A percentile compares a stretch with the other conserved stretches of the same genome.
Evolutionary conservation across 257 asterid species (phyloP).

Genomic region (Catharanthus roseus): DNA sequence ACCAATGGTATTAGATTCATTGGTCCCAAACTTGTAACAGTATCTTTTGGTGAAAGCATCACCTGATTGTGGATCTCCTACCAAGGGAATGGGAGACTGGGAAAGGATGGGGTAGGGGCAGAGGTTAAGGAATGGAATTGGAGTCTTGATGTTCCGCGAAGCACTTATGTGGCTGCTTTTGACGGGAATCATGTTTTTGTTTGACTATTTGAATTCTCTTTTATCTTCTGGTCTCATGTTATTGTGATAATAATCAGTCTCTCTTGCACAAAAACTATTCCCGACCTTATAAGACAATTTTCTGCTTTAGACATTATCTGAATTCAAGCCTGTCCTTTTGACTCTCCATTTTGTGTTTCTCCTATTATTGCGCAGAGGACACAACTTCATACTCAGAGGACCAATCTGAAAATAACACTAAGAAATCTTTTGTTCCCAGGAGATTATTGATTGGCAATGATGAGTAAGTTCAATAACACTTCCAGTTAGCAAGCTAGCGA

Average conservation of each 20-base stretch:
- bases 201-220: neutral
- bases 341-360: slow-evolving; percentile 17
- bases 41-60: neutral
- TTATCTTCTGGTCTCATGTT: neutral
- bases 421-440: slow-evolving; percentile 63
- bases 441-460: slow-evolving; percentile 76
- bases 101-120: too few species aligned
- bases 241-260: neutral
- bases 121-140: slow-evolving; percentile 1
- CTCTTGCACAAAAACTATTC: neutral
- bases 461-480: slow-evolving; percentile 56
- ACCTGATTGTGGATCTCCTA: neutral
- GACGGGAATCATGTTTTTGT: neutral
- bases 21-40: neutral
- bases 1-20: neutral
- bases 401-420: slow-evolving; percentile 39
- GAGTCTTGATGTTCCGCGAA: neutral
- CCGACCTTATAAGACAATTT: neutral
- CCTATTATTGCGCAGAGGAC: slow-evolving; percentile 38
- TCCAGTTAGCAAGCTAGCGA: slow-evolving; percentile 5
- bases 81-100: neutral
- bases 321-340: slow-evolving; percentile 14
- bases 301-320: neutral
- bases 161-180: neutral
- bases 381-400: slow-evolving; percentile 35